Base-by-base conservation (phyloP, 805 yeast species). In the Teunomyces funiuensis region DNA sequence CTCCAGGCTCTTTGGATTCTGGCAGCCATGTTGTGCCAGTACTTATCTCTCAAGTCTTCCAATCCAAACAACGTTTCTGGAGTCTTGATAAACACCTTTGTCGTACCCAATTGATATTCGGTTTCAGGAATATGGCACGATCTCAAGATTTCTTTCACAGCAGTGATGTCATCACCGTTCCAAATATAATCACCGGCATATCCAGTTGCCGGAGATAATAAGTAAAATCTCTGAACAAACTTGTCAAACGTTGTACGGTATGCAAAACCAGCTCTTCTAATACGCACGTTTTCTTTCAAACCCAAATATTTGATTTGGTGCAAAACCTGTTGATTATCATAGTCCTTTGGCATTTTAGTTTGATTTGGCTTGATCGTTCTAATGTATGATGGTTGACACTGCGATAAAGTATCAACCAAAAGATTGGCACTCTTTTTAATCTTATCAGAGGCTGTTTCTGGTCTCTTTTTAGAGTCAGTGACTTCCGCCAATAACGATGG, bases 11-110 rank as follows among this genome's bases (percentile, higher is more conserved):
- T 80, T 71, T 93, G 99, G 53, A 93, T 91, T 54, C 95, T 80
- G 3, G 96, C 90, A 4, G 99, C 99, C 95, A 93, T 93, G 53
- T 87, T 88, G 57, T 88, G 91, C 98, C 99, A 93, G 61, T 89
- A 93, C 69, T 83, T 85, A 56, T 93, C 99, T 63, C 98, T 80
- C 91, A 91, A 82, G 54, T 88, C 91, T 66, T 93, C 99, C 43
- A 93, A 70, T 0, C 97, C 96, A 61, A 93, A 93, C 55, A 93
- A 71, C 0, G 98, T 91, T 61, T 93, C 99, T 7, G 99, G 99
- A 9, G 95, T 88, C 59, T 93, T 93, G 65, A 93, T 90, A 62
- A 93, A 93, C 5, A 93, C 90, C 63, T 89, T 90, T 7, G 95
- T 78, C 2, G 83, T 83, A 60, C 99, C 99, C 67, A 91, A 69